These are phyloP conservation scores for Lumnitzera racemosa DNA, from an alignment of 345 rosid genomes.

Conservation along the genomic window DNA sequence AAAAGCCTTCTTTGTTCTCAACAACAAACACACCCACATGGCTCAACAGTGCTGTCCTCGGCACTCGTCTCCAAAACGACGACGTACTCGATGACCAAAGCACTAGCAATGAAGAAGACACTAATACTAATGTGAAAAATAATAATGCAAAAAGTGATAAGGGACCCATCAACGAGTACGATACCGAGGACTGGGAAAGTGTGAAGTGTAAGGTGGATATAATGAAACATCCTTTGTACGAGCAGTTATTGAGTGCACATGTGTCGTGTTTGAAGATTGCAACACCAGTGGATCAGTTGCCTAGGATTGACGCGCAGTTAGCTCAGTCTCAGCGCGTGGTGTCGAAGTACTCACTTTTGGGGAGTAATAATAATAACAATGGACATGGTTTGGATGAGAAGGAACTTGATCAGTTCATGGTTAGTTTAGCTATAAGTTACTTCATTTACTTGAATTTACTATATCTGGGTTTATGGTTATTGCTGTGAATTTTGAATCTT, in stretches of 20 bases:
- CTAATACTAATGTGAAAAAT: too few relatives aligned
- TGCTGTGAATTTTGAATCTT: not conserved
- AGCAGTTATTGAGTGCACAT: conserved; percentile 77
- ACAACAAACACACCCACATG: too few relatives aligned
- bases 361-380: conserved; percentile 25
- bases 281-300: conserved; percentile 85
- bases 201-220: conserved; percentile 75
- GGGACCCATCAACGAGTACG: not conserved
- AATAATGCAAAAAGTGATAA: too few relatives aligned
- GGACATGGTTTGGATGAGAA: conserved; percentile 56
- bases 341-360: conserved; percentile 34
- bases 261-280: conserved; percentile 77
- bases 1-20: too few relatives aligned
- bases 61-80: too few relatives aligned
- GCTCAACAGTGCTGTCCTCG: too few relatives aligned
- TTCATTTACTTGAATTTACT: not conserved
- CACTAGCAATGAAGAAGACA: too few relatives aligned
- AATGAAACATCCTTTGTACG: conserved; percentile 68
- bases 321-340: conserved; percentile 85
- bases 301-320: conserved; percentile 82
- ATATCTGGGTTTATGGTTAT: not conserved
- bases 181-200: conserved; percentile 63
- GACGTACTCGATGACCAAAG: too few relatives aligned
- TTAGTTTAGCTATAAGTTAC: conserved; percentile 14
- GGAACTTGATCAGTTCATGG: conserved; percentile 96